Evolutionary conservation across 768 basidiomycete genomes (phyloP), one percentile per base, ranked within the genome.

Genomic region (Floccularia luteovirens): DNA sequence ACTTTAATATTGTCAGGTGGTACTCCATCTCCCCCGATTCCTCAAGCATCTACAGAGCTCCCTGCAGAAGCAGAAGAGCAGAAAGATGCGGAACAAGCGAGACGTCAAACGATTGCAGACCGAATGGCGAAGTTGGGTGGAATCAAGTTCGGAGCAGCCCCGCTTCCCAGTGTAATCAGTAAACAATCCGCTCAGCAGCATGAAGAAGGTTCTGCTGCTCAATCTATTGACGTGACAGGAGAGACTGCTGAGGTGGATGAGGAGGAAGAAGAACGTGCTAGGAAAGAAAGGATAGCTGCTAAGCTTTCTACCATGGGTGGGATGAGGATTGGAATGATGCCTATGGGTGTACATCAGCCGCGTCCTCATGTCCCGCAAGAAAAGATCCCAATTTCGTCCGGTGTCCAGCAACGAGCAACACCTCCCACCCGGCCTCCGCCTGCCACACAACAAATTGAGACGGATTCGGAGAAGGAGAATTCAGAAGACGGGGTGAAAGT

Each of bases 41-140:
- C 42, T 3, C 31, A 45, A 39, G 48, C 44, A 31, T 38, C 44
- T 11, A 31, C 40, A 22, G 27, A 39, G 14, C 53, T 44, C 24
- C 32, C 52, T 5, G 54, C 52, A 7, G 52, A 51, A 16, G 58
- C 65, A 36, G 70, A 47, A 5, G 52, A 47, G n/a, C 55, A 54
- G 22, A 67, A 67, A 43, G 69, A 74, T 37, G 64, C 64, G 1
- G 75, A 74, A 41, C 70, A 75, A 17, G 60, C 59, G 2, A 69
- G 81, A 35, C 73, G 80, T 17, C 70, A 69, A 22, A 85, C 85
- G 1, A 87, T 96, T 25, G 90, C 91, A 1, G 90, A 94, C 43
- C 74, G 92, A n/a, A 93, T 96, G 91, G 91, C 91, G 1, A 89
- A 80, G 52, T 67, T 96, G 0, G 90, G 92, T 12, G 89, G 87